phyloP scores from a whole-genome alignment of 768 basidiomycete species.

The Epithele typhae region DNA sequence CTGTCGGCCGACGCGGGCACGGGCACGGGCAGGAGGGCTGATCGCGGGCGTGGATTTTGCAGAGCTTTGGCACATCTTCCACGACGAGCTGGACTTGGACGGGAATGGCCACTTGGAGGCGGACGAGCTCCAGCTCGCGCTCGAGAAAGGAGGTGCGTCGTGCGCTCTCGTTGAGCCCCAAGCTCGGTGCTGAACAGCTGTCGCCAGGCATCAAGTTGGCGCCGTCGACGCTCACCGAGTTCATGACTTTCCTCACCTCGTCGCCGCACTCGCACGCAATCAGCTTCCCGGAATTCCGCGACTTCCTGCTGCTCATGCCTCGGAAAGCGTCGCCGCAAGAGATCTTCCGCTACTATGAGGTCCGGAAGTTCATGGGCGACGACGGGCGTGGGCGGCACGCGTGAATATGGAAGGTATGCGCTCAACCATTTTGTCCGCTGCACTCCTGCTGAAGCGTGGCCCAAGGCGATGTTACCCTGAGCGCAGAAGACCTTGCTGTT shows the following conservation, averaged over 20 bases:
- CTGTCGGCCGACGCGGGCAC: constrained; percentile 1
- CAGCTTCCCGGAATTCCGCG: constrained; percentile 82
- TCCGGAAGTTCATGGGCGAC: constrained; percentile 61
- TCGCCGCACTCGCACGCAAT: constrained; percentile 65
- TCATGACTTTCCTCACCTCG: constrained; percentile 75
- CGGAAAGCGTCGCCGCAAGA: constrained; percentile 76
- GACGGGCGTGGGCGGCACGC: constrained; percentile 77
- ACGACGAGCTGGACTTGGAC: constrained; percentile 86
- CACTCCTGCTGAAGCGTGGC: constrained; percentile 4
- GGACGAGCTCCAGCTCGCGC: constrained; percentile 53
- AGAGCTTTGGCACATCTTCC: constrained; percentile 93
- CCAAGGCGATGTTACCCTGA: constrained; percentile 72
- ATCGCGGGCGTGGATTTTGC: not conserved
- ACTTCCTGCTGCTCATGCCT: constrained; percentile 85
- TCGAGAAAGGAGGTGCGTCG: constrained; percentile 67
- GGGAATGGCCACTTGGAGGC: constrained; percentile 80
- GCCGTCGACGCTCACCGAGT: constrained; percentile 68
- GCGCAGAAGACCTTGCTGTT: constrained; percentile 64
- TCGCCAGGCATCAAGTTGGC: constrained; percentile 66
- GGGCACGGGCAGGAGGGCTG: too few relatives aligned
- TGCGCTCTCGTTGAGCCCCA: not conserved
- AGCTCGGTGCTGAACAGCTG: not conserved
- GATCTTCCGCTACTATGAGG: constrained; percentile 81
- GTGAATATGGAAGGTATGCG: constrained; percentile 84
- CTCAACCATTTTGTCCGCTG: too few relatives aligned